Evolutionary conservation across 1,284 basidiomycete genomes (phyloP).

Genomic region (Cryptococcus amylolentus): DNA sequence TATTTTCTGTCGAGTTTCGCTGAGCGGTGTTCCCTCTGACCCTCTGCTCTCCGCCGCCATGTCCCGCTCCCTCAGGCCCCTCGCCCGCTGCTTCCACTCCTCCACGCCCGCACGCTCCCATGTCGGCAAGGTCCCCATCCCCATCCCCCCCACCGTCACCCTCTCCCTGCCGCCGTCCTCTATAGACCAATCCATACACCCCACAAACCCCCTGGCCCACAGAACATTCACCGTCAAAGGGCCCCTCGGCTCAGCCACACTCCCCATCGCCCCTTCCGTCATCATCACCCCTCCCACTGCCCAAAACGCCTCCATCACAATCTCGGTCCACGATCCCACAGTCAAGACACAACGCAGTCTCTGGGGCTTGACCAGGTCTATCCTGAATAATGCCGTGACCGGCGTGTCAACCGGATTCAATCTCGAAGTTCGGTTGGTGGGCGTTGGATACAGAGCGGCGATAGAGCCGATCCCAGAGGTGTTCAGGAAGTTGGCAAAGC

Average conservation of each 20-base stretch:
- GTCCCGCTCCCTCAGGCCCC: not conserved
- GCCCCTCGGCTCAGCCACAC: slow-evolving; percentile 67
- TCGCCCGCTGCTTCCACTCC: slow-evolving; percentile 27
- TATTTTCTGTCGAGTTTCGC: not conserved
- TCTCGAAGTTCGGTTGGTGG: slow-evolving; percentile 80
- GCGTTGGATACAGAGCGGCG: slow-evolving; percentile 87
- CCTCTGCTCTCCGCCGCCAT: not conserved
- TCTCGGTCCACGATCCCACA: slow-evolving; percentile 69
- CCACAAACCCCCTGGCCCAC: slow-evolving; percentile 19
- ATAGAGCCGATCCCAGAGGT: slow-evolving; percentile 75
- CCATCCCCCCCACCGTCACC: slow-evolving; percentile 64
- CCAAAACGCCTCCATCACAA: slow-evolving; percentile 20
- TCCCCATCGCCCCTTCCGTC: slow-evolving; percentile 66
- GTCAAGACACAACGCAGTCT: slow-evolving; percentile 75
- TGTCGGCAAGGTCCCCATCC: slow-evolving; percentile 76
- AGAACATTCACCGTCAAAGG: slow-evolving; percentile 57
- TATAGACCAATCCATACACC: slow-evolving; percentile 28
- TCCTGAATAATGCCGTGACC: slow-evolving; percentile 81
- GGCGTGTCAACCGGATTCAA: slow-evolving; percentile 88
- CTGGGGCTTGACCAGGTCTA: slow-evolving; percentile 90
- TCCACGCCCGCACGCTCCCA: slow-evolving; percentile 51
- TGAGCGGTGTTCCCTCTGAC: too few relatives aligned
- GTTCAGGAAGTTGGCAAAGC: slow-evolving; percentile 36
- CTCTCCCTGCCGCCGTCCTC: slow-evolving; percentile 52
- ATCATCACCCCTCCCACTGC: slow-evolving; percentile 40